Conservation (phyloP, 345 rosid species). For the Citrus hindsii region DNA sequence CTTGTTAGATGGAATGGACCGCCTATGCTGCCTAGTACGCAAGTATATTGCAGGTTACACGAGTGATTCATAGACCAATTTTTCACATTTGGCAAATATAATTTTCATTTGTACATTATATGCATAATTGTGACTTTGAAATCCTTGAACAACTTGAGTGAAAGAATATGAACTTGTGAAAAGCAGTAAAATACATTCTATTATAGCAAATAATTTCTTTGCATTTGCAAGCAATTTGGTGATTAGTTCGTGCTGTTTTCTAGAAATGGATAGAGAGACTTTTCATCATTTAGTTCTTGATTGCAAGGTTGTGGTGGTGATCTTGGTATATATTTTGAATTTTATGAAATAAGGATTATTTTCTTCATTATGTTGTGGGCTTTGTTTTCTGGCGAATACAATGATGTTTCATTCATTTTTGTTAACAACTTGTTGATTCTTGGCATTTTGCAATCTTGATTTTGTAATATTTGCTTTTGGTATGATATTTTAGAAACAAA, state of each 20-base stretch:
- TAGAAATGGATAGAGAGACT: not conserved
- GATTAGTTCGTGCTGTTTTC: not conserved
- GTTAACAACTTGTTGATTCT: not conserved
- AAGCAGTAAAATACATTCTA: not conserved
- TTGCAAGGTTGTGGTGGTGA: not conserved
- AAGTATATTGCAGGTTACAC: constrained; percentile 86
- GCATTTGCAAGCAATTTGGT: not conserved
- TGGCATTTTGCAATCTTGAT: not conserved
- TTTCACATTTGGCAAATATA: not conserved
- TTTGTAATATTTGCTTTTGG: not conserved
- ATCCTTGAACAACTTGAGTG: not conserved
- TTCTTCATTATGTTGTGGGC: not conserved
- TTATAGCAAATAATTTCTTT: not conserved
- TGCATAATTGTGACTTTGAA: not conserved
- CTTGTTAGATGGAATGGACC: constrained; percentile 97
- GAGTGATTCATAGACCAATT: not conserved
- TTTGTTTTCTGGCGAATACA: not conserved
- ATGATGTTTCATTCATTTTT: not conserved
- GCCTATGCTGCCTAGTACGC: constrained; percentile 88
- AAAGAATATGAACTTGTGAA: not conserved
- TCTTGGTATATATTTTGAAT: not conserved
- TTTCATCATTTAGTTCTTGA: not conserved
- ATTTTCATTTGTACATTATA: constrained; percentile 8
- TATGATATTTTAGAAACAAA: too few relatives aligned
- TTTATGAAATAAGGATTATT: not conserved